Conservation (phyloP, 1,284 basidiomycete genomes). For the Rhodofomes roseus region DNA sequence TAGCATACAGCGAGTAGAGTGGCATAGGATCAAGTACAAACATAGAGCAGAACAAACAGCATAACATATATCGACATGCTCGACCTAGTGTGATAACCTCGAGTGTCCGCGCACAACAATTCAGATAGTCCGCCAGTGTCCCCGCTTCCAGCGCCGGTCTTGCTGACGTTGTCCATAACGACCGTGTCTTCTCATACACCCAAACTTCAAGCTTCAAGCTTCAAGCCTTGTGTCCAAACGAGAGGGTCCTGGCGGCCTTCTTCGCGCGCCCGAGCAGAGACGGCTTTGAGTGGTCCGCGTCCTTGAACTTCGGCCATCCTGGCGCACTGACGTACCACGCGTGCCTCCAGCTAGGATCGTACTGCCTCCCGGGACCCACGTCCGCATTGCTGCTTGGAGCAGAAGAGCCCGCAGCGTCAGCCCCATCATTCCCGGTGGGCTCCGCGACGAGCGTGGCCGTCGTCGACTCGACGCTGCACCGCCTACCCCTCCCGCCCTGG, state of each 20-base stretch:
- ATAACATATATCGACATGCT: background rate
- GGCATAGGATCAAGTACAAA: too few species aligned
- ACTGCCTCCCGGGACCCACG: background rate
- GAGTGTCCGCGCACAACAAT: background rate
- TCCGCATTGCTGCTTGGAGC: background rate
- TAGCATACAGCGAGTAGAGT: background rate
- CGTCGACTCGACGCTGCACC: background rate
- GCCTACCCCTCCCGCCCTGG: background rate
- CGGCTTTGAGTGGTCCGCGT: background rate
- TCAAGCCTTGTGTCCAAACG: background rate
- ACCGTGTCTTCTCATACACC: background rate
- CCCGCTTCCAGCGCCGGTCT: background rate
- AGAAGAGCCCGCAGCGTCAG: background rate
- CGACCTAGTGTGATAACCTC: background rate
- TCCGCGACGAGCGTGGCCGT: background rate
- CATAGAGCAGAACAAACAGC: background rate
- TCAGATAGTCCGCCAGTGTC: background rate
- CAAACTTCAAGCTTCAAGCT: background rate
- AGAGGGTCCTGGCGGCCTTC: background rate
- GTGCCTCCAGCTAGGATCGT: conserved; percentile 18
- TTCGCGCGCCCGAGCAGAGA: background rate
- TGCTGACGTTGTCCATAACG: background rate
- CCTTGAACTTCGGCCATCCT: conserved; percentile 15
- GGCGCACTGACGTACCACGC: conserved; percentile 20
- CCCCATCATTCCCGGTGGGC: background rate